Base-by-base conservation (phyloP, 2,329 filamentous ascomycete genomes). In the Lojkania enalia region DNA sequence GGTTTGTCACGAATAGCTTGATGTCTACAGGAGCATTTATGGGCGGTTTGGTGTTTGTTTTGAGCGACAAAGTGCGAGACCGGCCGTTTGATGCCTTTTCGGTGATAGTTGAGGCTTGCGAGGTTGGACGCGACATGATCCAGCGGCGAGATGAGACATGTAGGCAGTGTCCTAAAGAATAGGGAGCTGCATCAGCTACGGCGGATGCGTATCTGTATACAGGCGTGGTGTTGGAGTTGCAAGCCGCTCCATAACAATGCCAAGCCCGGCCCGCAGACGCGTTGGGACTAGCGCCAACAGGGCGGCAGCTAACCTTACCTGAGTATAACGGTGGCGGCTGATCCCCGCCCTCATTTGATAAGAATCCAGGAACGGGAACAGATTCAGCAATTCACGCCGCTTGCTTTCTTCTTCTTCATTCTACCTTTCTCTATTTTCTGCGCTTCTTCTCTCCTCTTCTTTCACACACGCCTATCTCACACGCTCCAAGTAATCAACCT, bases 1-100 rank as follows among this genome's bases (percentile, higher is more conserved):
- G 71, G 64, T 95, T 96, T 25, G 86, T 90, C 40, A 96, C 74
- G 65, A 96, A 94, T 9, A 90, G 76, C 13, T 52, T 57, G 40
- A 64, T 47, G 39, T 68, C 62, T 14, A 65, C 59, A 15, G 58
- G 46, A 7, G 61, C 42, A 30, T 51, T 44, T 13, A 42, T 19
- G 6, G 57, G 44, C 15, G 54, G 30, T 44, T 59, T 63, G 39
- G 46, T 49, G 49, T 49, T 65, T 61, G 64, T 59, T 60, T 66
- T 68, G 55, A 63, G 43, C 9, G 63, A 64, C 54, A 59, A 37
- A 48, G 40, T 64, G 43, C 64, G 66, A 9, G 59, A 48, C 21
- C 55, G 42, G 33, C 50, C 61, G 20, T 48, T 55, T 19, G 49
- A 40, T 12, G 57, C 42, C 4, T 48, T 50, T n/a, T 50, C 49